Evolutionary conservation across 805 yeast genomes (phyloP).

Genomic region (Candida glaebosa): DNA sequence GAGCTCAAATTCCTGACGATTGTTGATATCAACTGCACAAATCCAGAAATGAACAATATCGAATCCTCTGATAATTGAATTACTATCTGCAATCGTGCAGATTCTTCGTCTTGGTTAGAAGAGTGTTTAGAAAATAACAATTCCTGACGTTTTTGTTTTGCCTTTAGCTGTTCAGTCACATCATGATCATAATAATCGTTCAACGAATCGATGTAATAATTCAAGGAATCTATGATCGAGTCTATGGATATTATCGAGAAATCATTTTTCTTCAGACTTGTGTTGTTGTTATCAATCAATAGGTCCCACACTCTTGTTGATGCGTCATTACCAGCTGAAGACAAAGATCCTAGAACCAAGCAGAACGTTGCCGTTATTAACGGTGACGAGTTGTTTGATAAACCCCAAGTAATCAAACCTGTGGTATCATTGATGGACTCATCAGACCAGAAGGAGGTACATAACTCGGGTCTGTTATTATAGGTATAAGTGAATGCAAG

Average conservation of each 20-base stretch:
- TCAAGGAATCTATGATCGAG: conserved; percentile 50
- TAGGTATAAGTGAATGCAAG: conserved; percentile 69
- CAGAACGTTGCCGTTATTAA: conserved; percentile 80
- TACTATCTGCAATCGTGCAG: conserved; percentile 29
- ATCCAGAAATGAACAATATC: conserved; percentile 67
- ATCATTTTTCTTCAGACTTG: conserved; percentile 32
- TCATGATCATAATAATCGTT: conserved; percentile 36
- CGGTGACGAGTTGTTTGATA: conserved; percentile 70
- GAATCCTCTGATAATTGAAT: conserved; percentile 78
- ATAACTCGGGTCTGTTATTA: conserved; percentile 54
- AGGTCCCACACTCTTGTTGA: conserved; percentile 38
- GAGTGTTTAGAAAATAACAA: conserved; percentile 19
- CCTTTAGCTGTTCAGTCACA: conserved; percentile 24
- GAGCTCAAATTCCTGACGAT: conserved; percentile 28
- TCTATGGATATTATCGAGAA: conserved; percentile 52
- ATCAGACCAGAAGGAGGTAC: conserved; percentile 58
- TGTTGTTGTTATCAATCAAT: conserved; percentile 24
- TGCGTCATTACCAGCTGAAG: conserved; percentile 58
- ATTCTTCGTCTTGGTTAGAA: conserved; percentile 17
- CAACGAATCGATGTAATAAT: conserved; percentile 49
- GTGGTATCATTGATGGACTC: conserved; percentile 47
- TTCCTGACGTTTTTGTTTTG: conserved; percentile 34
- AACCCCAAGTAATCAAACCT: conserved; percentile 89
- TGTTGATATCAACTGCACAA: conserved; percentile 56
- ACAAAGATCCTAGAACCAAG: conserved; percentile 71